Evolutionary conservation across 306 rosid species (phyloP).

Genomic region (Lathyrus sativus): DNA sequence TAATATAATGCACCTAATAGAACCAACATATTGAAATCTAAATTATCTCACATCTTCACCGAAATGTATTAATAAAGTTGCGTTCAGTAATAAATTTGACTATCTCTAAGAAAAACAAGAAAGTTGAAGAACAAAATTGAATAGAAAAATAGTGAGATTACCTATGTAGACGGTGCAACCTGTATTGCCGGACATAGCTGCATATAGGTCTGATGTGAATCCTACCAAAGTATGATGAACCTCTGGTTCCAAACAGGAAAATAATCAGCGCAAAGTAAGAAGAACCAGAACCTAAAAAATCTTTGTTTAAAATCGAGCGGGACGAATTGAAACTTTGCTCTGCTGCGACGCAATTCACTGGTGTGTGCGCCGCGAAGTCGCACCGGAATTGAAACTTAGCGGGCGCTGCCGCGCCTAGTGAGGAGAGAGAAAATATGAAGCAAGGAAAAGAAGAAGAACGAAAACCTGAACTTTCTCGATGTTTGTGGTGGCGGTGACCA

Average conservation of each 20-base stretch:
- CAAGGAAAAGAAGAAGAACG: not conserved
- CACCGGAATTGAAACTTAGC: not conserved
- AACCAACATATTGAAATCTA: not conserved
- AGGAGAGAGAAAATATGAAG: not conserved
- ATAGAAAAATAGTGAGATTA: not conserved
- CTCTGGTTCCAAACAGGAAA: not conserved
- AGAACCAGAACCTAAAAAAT: slow-evolving; percentile 17
- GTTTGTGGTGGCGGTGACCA: not conserved
- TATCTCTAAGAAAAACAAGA: not conserved
- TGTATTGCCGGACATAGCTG: slow-evolving; percentile 52
- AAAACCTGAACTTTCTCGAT: not conserved
- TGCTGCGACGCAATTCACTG: slow-evolving; percentile 4
- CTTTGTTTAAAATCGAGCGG: not conserved
- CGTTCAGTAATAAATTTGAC: not conserved
- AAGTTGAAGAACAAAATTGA: slow-evolving; percentile 7
- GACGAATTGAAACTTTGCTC: not conserved
- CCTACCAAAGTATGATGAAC: slow-evolving; percentile 16
- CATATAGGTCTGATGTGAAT: slow-evolving; percentile 37
- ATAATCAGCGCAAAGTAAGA: not conserved
- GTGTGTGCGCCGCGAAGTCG: not conserved
- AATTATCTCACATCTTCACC: slow-evolving; percentile 7
- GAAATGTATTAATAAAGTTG: not conserved
- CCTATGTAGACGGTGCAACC: slow-evolving; percentile 58
- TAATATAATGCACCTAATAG: not conserved
- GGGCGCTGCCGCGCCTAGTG: not conserved